Percentiles rank a stretch among this genome's conserved stretches.
Evolutionary conservation across 108 stramenopile genomes (phyloP).

Genomic region (Stephanodiscus triporus): DNA sequence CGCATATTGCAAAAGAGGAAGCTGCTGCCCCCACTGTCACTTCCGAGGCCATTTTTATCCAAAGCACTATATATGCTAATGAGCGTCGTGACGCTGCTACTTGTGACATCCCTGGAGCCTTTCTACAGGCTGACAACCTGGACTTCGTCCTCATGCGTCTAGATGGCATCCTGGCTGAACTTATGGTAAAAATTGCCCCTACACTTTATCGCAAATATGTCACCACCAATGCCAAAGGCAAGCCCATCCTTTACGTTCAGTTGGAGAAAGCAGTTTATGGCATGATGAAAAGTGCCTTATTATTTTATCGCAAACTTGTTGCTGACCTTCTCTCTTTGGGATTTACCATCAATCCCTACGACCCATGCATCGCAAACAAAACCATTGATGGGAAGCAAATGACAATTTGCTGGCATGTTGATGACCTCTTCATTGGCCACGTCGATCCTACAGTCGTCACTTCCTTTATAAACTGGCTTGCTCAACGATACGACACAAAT

Average conservation of each 20-base stretch:
- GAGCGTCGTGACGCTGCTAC: constrained; percentile 40
- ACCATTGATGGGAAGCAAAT: constrained; percentile 40
- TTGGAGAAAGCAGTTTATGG: constrained; percentile 51
- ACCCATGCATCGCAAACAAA: too few relatives aligned
- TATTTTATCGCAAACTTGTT: constrained; percentile 39
- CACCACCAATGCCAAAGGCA: constrained; percentile 16
- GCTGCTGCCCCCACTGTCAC: constrained; percentile 8
- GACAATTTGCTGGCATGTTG: constrained; percentile 50
- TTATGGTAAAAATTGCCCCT: constrained; percentile 25
- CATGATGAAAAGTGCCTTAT: constrained; percentile 20
- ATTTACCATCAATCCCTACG: too few relatives aligned
- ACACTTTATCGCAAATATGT: constrained; percentile 13
- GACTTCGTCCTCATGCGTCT: constrained; percentile 1
- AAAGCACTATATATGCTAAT: constrained; percentile 14
- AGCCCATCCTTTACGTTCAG: constrained; percentile 33
- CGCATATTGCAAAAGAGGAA: constrained; percentile 20
- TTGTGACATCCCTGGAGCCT: constrained; percentile 43
- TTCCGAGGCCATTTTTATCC: not conserved
- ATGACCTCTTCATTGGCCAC: constrained; percentile 39
- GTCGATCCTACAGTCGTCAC: constrained; percentile 25
- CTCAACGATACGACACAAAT: constrained; percentile 34
- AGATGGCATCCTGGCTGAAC: not conserved
- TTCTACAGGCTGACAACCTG: constrained; percentile 34
- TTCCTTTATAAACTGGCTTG: constrained; percentile 10
- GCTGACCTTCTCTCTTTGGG: constrained; percentile 18